Evolutionary conservation across 768 basidiomycete species (phyloP).

Genomic region (Ramaria sp.): DNA sequence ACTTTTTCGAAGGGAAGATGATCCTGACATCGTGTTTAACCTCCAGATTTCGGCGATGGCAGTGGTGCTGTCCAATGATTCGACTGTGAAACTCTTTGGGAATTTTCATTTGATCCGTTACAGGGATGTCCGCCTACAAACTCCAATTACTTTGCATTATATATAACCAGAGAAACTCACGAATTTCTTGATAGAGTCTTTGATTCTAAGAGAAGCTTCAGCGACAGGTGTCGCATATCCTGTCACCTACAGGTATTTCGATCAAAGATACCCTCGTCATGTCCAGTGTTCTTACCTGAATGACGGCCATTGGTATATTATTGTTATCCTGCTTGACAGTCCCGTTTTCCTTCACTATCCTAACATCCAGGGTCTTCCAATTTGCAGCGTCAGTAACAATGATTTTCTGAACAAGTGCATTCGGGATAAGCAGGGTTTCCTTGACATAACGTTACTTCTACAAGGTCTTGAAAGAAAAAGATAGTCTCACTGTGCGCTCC

Average conservation of each 20-base stretch:
- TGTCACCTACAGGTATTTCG: neutral
- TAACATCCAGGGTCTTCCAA: neutral
- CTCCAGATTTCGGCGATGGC: neutral
- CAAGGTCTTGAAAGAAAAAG: neutral
- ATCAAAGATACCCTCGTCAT: neutral
- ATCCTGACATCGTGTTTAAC: neutral
- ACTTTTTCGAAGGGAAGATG: neutral
- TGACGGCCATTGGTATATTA: neutral
- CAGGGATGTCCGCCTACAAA: neutral
- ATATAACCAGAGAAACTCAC: neutral
- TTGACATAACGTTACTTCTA: neutral
- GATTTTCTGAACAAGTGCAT: neutral
- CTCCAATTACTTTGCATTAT: neutral
- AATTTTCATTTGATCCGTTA: neutral
- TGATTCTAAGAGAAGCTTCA: neutral
- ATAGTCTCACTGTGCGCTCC: neutral
- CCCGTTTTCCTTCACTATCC: neutral
- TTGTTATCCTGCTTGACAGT: neutral
- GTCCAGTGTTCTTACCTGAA: neutral
- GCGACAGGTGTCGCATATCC: neutral
- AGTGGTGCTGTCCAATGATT: neutral
- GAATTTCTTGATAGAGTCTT: neutral
- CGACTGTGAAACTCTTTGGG: neutral
- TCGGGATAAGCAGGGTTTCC: neutral
- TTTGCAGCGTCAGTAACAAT: neutral